A percentile compares a stretch with the other conserved stretches of the same genome.
phyloP scores from a whole-genome alignment of 1,284 basidiomycete species.

The Naganishia sp. region DNA sequence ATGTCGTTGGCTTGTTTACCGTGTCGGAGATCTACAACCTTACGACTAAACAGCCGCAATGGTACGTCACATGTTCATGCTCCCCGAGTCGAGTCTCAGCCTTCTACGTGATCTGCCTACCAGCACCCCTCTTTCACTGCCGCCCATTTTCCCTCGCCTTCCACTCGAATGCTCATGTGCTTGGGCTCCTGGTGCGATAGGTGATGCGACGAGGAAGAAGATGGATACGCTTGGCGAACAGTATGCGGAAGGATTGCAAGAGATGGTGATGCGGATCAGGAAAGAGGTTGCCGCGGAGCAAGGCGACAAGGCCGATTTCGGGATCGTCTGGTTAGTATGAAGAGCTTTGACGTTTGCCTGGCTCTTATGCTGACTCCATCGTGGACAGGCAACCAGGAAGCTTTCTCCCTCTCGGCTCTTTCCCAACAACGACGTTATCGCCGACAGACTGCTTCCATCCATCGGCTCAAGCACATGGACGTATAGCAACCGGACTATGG shows the following conservation, averaged over 20 bases:
- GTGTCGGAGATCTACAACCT: conserved; percentile 52
- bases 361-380: conserved; percentile 19
- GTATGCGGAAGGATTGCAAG: conserved; percentile 48
- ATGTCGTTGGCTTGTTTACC: conserved; percentile 48
- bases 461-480: conserved; percentile 47
- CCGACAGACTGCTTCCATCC: conserved; percentile 56
- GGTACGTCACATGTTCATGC: conserved; percentile 36
- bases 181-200: conserved; percentile 45
- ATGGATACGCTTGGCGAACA: conserved; percentile 51
- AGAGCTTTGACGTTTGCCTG: too few species aligned
- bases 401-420: conserved; percentile 47
- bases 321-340: conserved; percentile 41
- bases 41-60: conserved; percentile 46
- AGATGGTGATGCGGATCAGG: conserved; percentile 39
- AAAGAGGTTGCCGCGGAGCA: conserved; percentile 36
- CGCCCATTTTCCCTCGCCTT: conserved; percentile 42
- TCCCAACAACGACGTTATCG: conserved; percentile 50
- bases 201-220: conserved; percentile 46
- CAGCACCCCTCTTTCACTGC: conserved; percentile 39
- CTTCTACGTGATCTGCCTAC: not conserved
- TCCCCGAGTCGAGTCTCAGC: not conserved
- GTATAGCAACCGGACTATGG: conserved; percentile 53
- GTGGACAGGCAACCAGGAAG: conserved; percentile 50
- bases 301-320: conserved; percentile 45
- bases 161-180: conserved; percentile 50